Percentiles rank a stretch among this genome's conserved stretches.
These are phyloP conservation scores for Hyaloscypha variabilis DNA, from an alignment of 495 filamentous ascomycete genomes.

Conservation along the genomic window DNA sequence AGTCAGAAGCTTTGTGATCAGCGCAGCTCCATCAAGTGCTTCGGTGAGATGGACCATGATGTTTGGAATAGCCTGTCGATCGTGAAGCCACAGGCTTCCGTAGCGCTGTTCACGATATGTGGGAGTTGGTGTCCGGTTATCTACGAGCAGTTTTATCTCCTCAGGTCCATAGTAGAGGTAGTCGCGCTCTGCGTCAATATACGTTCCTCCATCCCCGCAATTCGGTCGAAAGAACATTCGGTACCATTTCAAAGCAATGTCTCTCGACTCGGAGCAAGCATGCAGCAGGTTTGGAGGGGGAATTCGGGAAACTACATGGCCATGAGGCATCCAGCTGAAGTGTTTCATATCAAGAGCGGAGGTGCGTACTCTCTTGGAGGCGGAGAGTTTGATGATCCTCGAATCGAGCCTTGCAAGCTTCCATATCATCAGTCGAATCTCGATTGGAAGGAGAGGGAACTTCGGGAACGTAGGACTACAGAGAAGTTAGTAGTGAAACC, in stretches of 20 bases:
- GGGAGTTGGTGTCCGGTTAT: too few species aligned
- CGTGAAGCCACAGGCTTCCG: too few species aligned
- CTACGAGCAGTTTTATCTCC: background rate
- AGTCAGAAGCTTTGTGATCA: too few species aligned
- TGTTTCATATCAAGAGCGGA: too few species aligned
- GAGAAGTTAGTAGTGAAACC: background rate
- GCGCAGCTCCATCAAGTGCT: too few species aligned
- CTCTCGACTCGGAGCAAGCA: background rate
- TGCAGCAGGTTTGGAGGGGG: background rate
- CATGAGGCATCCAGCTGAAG: too few species aligned
- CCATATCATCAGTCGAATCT: background rate
- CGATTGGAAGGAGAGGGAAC: background rate
- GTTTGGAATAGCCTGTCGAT: too few species aligned
- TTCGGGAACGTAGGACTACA: background rate
- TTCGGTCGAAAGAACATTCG: background rate
- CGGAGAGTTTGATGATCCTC: background rate
- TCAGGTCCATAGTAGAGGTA: background rate
- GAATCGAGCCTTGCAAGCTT: background rate
- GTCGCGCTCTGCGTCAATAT: background rate
- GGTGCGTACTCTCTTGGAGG: background rate
- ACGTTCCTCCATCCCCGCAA: background rate
- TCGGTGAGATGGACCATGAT: too few species aligned
- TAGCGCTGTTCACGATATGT: too few species aligned
- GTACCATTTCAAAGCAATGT: background rate
- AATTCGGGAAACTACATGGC: background rate